phyloP scores from a whole-genome alignment of 306 rosid genomes.

The Phaseolus lunatus region DNA sequence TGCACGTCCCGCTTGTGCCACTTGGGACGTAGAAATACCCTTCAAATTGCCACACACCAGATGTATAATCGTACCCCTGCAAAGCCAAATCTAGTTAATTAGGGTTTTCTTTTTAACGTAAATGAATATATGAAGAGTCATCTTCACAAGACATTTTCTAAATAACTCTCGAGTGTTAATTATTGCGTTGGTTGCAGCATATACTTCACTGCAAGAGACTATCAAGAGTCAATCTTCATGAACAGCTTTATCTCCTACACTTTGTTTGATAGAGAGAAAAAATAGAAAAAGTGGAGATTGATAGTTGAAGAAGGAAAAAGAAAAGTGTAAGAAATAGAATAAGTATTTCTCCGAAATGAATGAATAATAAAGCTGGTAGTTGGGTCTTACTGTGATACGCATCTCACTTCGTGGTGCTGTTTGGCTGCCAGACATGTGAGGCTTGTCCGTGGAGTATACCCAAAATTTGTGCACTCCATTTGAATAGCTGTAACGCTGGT shows the following conservation, averaged over 20 bases:
- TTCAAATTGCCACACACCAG: conserved; percentile 67
- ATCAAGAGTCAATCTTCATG: too few relatives aligned
- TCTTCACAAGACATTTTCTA: too few relatives aligned
- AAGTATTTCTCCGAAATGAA: too few relatives aligned
- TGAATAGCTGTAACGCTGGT: conserved; percentile 41
- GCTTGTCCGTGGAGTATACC: conserved; percentile 50
- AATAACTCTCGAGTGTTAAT: too few relatives aligned
- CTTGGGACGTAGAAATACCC: conserved; percentile 54
- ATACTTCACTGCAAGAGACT: too few relatives aligned
- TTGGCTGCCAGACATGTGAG: conserved; percentile 12
- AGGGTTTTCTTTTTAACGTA: not conserved
- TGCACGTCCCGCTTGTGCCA: conserved; percentile 53
- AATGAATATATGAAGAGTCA: not conserved
- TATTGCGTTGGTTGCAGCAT: too few relatives aligned
- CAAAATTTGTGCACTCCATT: conserved; percentile 50
- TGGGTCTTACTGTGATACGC: conserved; percentile 27
- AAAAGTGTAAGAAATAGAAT: too few relatives aligned
- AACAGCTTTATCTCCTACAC: too few relatives aligned
- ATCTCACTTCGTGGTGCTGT: conserved; percentile 55
- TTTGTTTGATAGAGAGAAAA: too few relatives aligned
- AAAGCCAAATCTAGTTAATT: not conserved
- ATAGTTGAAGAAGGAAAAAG: too few relatives aligned
- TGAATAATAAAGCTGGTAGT: too few relatives aligned
- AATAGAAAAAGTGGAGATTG: too few relatives aligned
- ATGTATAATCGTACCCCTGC: conserved; percentile 56